Conservation (phyloP, 805 yeast genomes). For the Zygosaccharomyces rouxii region DNA sequence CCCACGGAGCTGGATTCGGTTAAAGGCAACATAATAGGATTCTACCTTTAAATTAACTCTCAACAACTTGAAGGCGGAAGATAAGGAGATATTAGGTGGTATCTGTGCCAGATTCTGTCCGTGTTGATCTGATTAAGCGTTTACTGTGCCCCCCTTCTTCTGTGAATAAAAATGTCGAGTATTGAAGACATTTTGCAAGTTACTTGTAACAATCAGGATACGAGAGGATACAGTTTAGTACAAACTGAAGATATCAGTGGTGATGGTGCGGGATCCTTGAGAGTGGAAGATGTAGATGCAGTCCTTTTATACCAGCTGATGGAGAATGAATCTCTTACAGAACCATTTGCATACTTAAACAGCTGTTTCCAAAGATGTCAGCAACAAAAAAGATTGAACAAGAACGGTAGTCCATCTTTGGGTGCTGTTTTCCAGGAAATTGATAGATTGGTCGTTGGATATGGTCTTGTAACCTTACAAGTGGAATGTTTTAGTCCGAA, state of each 20-base stretch:
- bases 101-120: background rate
- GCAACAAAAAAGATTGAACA: slow-evolving; percentile 40
- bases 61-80: background rate
- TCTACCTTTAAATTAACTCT: background rate
- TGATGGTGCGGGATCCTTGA: slow-evolving; percentile 10
- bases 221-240: slow-evolving; percentile 13
- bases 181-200: slow-evolving; percentile 30
- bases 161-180: slow-evolving; percentile 16
- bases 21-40: background rate
- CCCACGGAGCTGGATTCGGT: background rate
- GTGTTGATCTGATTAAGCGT: background rate
- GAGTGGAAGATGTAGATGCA: slow-evolving; percentile 26
- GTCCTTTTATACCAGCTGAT: slow-evolving; percentile 32
- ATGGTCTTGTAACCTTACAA: slow-evolving; percentile 65
- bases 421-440: slow-evolving; percentile 43
- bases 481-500: slow-evolving; percentile 47
- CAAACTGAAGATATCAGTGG: slow-evolving; percentile 19
- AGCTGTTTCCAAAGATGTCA: slow-evolving; percentile 30
- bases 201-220: slow-evolving; percentile 18
- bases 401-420: slow-evolving; percentile 41
- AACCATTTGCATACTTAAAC: slow-evolving; percentile 29
- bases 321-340: slow-evolving; percentile 26
- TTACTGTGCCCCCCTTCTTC: background rate
- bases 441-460: slow-evolving; percentile 42
- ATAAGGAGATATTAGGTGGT: background rate